phyloP scores from a whole-genome alignment of 495 filamentous ascomycete genomes.

The Penicillium samsonianum region DNA sequence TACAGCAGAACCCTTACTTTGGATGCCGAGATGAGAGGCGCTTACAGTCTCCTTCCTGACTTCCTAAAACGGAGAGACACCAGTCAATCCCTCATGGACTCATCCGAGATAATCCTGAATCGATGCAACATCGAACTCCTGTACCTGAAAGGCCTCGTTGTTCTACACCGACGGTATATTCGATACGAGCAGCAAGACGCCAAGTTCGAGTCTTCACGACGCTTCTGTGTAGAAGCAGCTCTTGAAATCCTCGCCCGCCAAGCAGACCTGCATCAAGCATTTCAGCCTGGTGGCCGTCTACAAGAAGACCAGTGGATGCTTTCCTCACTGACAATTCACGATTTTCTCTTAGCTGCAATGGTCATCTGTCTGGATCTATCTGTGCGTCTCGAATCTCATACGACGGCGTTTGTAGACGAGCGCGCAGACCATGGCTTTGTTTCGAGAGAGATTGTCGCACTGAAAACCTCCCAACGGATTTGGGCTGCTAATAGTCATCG shows the following conservation, averaged over 20 bases:
- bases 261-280: slow-evolving; percentile 37
- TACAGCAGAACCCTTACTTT: slow-evolving; percentile 38
- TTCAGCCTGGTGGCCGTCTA: slow-evolving; percentile 42
- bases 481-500: slow-evolving; percentile 22
- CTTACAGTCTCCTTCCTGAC: slow-evolving; percentile 18
- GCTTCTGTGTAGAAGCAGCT: slow-evolving; percentile 45
- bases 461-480: slow-evolving; percentile 40
- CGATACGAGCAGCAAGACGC: slow-evolving; percentile 29
- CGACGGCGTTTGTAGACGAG: background rate
- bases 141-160: slow-evolving; percentile 41
- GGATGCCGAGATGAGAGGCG: slow-evolving; percentile 34
- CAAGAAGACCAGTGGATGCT: slow-evolving; percentile 51
- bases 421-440: background rate
- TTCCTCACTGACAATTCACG: slow-evolving; percentile 44
- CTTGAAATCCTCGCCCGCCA: slow-evolving; percentile 41
- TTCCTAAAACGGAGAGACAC: slow-evolving; percentile 12
- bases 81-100: slow-evolving; percentile 24
- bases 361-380: slow-evolving; percentile 51
- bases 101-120: slow-evolving; percentile 22
- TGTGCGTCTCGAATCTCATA: slow-evolving; percentile 17
- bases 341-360: slow-evolving; percentile 55
- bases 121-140: slow-evolving; percentile 23
- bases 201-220: slow-evolving; percentile 35
- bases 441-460: slow-evolving; percentile 19
- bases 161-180: slow-evolving; percentile 47